Conservation (phyloP, 495 filamentous ascomycete genomes). For the Lepidopterella palustris region DNA sequence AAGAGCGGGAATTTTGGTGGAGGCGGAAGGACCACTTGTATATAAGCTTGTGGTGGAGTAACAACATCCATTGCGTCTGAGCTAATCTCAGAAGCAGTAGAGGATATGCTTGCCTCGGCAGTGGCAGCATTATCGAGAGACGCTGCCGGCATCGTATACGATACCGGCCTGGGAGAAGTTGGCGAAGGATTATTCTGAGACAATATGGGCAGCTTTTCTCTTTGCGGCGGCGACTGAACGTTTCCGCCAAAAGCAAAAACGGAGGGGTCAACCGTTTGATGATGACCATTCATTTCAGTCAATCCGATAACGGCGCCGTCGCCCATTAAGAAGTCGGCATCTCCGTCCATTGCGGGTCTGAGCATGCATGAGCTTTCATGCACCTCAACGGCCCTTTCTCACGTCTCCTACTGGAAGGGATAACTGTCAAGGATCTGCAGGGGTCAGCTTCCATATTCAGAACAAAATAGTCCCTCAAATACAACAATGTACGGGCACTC, state of each 20-base stretch:
- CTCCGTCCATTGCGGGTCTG: background rate
- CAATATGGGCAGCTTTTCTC: slow-evolving; percentile 6
- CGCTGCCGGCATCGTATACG: background rate
- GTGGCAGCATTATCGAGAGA: background rate
- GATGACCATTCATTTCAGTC: slow-evolving; percentile 6
- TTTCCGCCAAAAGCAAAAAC: background rate
- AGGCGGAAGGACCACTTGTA: slow-evolving; percentile 21
- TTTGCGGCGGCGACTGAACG: background rate
- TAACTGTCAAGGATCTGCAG: background rate
- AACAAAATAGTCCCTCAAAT: too few species aligned
- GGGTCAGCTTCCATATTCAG: too few species aligned
- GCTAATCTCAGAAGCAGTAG: background rate
- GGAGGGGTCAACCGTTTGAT: slow-evolving; percentile 12
- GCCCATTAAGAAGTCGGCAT: slow-evolving; percentile 2
- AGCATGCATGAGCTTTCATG: background rate
- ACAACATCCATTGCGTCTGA: slow-evolving; percentile 20
- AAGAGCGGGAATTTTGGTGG: slow-evolving; percentile 23
- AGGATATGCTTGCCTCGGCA: background rate
- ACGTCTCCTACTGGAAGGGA: background rate
- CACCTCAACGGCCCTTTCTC: background rate
- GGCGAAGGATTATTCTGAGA: background rate
- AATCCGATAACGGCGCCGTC: slow-evolving; percentile 3
- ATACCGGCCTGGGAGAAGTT: background rate
- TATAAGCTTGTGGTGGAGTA: background rate
- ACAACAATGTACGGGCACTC: too few species aligned